Base-by-base conservation (phyloP, 306 rosid species). In the Rosa rugosa region DNA sequence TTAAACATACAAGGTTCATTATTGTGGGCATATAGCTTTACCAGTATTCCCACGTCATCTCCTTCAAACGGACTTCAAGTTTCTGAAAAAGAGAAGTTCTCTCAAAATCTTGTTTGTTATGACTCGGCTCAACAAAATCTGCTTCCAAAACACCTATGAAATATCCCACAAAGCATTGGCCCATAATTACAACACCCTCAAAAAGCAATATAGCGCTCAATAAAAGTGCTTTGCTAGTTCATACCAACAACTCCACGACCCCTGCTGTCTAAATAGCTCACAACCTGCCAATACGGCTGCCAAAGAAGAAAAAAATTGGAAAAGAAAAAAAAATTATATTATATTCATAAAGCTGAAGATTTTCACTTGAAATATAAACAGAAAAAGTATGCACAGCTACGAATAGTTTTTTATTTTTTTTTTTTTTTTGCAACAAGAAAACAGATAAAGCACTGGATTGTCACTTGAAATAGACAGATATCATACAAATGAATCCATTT, bases 31-130 rank as follows among this genome's bases (percentile, higher is more conserved):
- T 79, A 80, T n/a, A 80, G 46, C 49, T 46, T 77, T 79, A 91
- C 99, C 98, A 95, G 85, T 93, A 95, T 78, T 95, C 99, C 90
- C 87, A 85, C 8, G 97, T 90, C 99, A 93, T 93, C 27, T 87
- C 90, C 85, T 86, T 95, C 82, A 95, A 87, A 36, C 99, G 98
- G 44, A 2, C 76, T 89, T 91, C 97, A 82, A 95, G 96, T 87
- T 91, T 95, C 86, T 88, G 98, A 80, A 91, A 93, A 80, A 95
- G 79, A 53, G 94, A 84, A 80, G 97, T 93, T 87, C 83, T 91
- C 88, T 95, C 99, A 75, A 95, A 95, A 83, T 95, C 99, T 87
- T 95, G 99, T 84, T 95, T 95, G 81, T 91, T 88, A 85, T 95
- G 99, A 23, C 96, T 84, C 5, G 99, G 99, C 85, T 93, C 88